Evolutionary conservation across 345 rosid genomes (phyloP).

Genomic region (Eucalyptus marginata): DNA sequence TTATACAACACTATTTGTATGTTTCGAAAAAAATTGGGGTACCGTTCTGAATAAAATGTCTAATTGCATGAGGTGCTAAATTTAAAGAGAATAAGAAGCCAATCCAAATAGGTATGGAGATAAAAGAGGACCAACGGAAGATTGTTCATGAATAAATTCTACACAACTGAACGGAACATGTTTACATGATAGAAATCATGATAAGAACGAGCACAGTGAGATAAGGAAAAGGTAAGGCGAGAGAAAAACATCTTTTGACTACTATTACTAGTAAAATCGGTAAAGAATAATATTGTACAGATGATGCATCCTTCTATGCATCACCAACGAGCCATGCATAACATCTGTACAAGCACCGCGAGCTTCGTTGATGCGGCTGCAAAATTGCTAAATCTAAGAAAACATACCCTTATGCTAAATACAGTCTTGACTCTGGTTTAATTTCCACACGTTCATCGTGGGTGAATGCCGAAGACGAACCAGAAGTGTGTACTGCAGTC

Average conservation of each 20-base stretch:
- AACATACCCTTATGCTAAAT: not conserved
- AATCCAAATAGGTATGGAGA: not conserved
- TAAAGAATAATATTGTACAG: not conserved
- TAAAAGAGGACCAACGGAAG: not conserved
- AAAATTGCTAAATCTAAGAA: not conserved
- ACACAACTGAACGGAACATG: not conserved
- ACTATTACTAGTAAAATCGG: not conserved
- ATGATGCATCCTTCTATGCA: not conserved
- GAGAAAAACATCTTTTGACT: not conserved
- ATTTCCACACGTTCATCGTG: not conserved
- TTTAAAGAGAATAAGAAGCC: not conserved
- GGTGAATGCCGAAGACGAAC: not conserved
- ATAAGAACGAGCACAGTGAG: not conserved
- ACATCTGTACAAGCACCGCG: not conserved
- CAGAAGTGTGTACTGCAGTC: not conserved
- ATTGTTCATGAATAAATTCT: not conserved
- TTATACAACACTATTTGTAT: not conserved
- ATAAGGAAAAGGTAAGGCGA: not conserved
- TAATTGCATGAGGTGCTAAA: not conserved
- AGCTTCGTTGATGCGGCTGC: not conserved
- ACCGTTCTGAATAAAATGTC: not conserved
- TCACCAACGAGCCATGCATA: not conserved
- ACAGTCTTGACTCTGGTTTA: not conserved
- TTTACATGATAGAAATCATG: not conserved
- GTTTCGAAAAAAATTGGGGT: not conserved